A percentile compares a stretch with the other conserved stretches of the same genome.
phyloP scores from a whole-genome alignment of 2,329 filamentous ascomycete species.

The Saccharata proteae region DNA sequence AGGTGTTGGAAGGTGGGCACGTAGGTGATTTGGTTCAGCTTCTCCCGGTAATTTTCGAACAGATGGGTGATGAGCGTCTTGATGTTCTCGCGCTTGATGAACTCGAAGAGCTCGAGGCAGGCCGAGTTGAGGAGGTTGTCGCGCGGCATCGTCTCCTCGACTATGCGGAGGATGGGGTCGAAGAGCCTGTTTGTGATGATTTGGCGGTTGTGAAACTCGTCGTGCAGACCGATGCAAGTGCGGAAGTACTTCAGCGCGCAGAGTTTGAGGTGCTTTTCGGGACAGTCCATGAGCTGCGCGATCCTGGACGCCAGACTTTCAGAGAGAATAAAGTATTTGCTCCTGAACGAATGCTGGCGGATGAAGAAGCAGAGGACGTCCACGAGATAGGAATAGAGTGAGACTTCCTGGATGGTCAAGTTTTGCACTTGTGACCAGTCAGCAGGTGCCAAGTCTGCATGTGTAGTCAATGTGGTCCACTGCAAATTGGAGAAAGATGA shows the following conservation, averaged over 20 bases:
- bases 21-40: constrained; percentile 63
- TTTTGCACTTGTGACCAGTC: constrained; percentile 42
- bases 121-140: constrained; percentile 92
- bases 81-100: constrained; percentile 50
- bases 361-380: constrained; percentile 93
- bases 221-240: constrained; percentile 69
- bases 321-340: constrained; percentile 75
- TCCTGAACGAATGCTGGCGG: constrained; percentile 73
- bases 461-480: constrained; percentile 13
- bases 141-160: constrained; percentile 74
- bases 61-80: constrained; percentile 75
- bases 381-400: constrained; percentile 81
- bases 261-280: constrained; percentile 85
- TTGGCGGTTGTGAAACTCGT: constrained; percentile 83
- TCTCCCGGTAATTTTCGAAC: constrained; percentile 72
- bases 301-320: constrained; percentile 69
- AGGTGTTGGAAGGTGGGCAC: constrained; percentile 74
- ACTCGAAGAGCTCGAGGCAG: constrained; percentile 87
- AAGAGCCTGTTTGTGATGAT: constrained; percentile 72
- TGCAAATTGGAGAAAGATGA: background rate
- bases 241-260: constrained; percentile 91
- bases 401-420: constrained; percentile 71
- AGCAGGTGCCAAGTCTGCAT: background rate
- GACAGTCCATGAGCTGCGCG: constrained; percentile 66
- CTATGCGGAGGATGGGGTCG: constrained; percentile 71